Percentiles rank a stretch among this genome's conserved stretches.
These are phyloP conservation scores for Suillus brevipes DNA, from an alignment of 768 basidiomycete species.

Conservation along the genomic window DNA sequence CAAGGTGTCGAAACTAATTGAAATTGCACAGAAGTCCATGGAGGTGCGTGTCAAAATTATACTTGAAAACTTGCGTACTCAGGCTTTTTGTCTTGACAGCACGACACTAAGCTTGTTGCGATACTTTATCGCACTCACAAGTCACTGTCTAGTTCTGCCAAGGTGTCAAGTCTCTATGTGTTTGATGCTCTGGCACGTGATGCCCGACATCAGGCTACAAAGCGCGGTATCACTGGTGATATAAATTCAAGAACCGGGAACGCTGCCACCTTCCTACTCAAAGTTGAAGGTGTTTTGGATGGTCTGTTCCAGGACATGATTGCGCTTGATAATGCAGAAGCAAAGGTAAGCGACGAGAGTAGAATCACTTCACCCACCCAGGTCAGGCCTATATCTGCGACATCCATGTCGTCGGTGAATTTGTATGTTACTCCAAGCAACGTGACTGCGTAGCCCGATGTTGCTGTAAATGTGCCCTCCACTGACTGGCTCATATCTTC, in stretches of 20 bases:
- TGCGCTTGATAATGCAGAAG: conserved; percentile 60
- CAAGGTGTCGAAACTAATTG: conserved; percentile 77
- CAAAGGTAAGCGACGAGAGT: conserved; percentile 71
- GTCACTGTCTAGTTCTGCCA: conserved; percentile 61
- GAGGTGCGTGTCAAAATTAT: conserved; percentile 49
- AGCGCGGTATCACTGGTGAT: conserved; percentile 60
- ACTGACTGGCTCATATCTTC: conserved; percentile 8
- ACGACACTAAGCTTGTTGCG: conserved; percentile 86
- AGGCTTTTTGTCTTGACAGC: conserved; percentile 40
- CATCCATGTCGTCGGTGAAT: conserved; percentile 6
- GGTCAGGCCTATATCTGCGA: conserved; percentile 1
- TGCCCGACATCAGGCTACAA: conserved; percentile 66
- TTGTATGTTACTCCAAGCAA: conserved; percentile 9
- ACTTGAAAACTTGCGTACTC: background rate
- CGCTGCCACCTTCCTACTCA: conserved; percentile 80
- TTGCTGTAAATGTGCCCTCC: conserved; percentile 9
- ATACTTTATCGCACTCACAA: conserved; percentile 89
- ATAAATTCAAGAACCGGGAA: conserved; percentile 60
- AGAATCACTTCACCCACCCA: conserved; percentile 8
- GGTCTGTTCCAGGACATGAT: conserved; percentile 87
- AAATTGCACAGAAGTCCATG: conserved; percentile 75
- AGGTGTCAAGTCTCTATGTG: conserved; percentile 87
- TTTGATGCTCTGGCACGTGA: conserved; percentile 93
- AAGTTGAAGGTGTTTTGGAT: conserved; percentile 89
- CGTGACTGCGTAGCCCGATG: conserved; percentile 10